These are phyloP conservation scores for Physaria fendleri DNA, from an alignment of 345 rosid genomes.

Conservation along the genomic window DNA sequence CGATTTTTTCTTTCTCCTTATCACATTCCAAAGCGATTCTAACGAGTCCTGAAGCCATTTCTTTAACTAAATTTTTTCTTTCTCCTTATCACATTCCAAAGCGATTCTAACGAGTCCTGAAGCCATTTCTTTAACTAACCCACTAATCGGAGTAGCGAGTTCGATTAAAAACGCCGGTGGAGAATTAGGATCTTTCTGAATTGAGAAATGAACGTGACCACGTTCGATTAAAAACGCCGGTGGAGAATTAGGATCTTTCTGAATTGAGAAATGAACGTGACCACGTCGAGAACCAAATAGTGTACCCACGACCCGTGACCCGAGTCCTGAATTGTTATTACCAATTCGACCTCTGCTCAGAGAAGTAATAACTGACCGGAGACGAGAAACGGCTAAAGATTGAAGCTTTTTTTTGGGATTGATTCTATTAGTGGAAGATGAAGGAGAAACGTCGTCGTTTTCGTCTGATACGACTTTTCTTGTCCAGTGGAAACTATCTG, in stretches of 20 bases:
- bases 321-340: conserved; percentile 35
- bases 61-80: conserved; percentile 58
- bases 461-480: conserved; percentile 63
- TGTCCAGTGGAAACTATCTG: conserved; percentile 63
- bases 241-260: conserved; percentile 65
- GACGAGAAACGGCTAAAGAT: conserved; percentile 69
- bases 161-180: conserved; percentile 81
- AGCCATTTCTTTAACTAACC: conserved; percentile 88
- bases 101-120: conserved; percentile 94
- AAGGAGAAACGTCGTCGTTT: conserved; percentile 35
- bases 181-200: conserved; percentile 74
- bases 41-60: conserved; percentile 97
- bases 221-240: conserved; percentile 84
- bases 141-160: conserved; percentile 88
- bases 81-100: conserved; percentile 71
- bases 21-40: conserved; percentile 84
- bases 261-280: conserved; percentile 90
- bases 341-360: conserved; percentile 45
- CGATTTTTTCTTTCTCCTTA: conserved; percentile 1
- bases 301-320: conserved; percentile 77
- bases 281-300: conserved; percentile 85
- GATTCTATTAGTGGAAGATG: conserved; percentile 3
- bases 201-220: conserved; percentile 88
- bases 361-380: conserved; percentile 61
- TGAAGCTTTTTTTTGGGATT: conserved; percentile 61